Evolutionary conservation across 2,329 filamentous ascomycete genomes (phyloP).

Genomic region (Pyrenochaeta sp.): DNA sequence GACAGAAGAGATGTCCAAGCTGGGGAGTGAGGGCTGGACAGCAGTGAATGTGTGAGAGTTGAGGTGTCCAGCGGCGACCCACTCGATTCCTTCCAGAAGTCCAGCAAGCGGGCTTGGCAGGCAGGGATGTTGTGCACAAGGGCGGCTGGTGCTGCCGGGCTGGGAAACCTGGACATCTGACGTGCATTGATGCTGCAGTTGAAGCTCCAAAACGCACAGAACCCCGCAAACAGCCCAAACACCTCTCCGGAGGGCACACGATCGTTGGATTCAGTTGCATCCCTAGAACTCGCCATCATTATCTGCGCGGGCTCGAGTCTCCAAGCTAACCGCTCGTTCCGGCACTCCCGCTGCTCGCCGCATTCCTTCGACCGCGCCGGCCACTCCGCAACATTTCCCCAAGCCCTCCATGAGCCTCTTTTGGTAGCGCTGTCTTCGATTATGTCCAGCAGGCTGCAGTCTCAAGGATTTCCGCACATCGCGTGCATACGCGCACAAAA

Average conservation of each 20-base stretch:
- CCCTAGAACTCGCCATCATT: neutral
- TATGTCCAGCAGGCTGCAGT: slow-evolving; percentile 38
- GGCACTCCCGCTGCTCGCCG: slow-evolving; percentile 19
- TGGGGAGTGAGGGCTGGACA: no score
- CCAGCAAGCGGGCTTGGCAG: slow-evolving; percentile 13
- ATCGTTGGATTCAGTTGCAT: neutral
- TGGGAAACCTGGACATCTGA: slow-evolving; percentile 25
- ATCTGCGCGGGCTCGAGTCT: neutral
- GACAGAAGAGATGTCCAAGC: neutral
- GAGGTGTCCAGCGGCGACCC: slow-evolving; percentile 1
- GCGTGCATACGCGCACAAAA: slow-evolving; percentile 35
- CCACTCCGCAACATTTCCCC: slow-evolving; percentile 13
- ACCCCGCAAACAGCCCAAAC: slow-evolving; percentile 9
- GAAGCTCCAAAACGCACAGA: neutral
- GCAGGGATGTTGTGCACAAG: slow-evolving; percentile 5
- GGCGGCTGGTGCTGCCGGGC: slow-evolving; percentile 15
- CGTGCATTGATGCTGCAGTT: slow-evolving; percentile 20
- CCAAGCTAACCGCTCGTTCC: slow-evolving; percentile 12
- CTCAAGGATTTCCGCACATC: slow-evolving; percentile 31
- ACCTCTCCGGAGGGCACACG: neutral
- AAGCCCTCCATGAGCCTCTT: slow-evolving; percentile 24
- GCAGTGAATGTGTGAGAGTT: slow-evolving; percentile 4
- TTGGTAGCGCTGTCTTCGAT: slow-evolving; percentile 34
- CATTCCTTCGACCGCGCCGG: slow-evolving; percentile 18
- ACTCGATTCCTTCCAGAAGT: slow-evolving; percentile 13